These are phyloP conservation scores for Phialemoniopsis sp. DNA, from an alignment of 2,329 filamentous ascomycete genomes.

Conservation along the genomic window DNA sequence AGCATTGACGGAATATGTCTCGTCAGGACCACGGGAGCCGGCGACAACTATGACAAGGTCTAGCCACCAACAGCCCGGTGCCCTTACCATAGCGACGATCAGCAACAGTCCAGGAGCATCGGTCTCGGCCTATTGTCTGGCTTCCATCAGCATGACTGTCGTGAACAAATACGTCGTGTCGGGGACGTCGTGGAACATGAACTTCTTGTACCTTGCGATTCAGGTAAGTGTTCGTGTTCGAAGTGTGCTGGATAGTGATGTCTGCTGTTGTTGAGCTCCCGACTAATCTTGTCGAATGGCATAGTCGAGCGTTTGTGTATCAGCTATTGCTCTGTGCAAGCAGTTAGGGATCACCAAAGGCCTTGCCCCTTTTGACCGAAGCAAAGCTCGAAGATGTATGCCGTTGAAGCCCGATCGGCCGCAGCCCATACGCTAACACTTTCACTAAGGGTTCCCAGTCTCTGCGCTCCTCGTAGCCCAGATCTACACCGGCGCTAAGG, in stretches of 20 bases:
- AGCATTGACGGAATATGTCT: conserved; percentile 77
- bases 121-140: conserved; percentile 85
- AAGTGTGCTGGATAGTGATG: too few relatives aligned
- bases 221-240: conserved; percentile 67
- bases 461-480: conserved; percentile 94
- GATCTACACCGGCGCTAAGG: conserved; percentile 98
- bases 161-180: conserved; percentile 99
- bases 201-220: conserved; percentile 88
- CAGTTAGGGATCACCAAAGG: conserved; percentile 77
- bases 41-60: too few relatives aligned
- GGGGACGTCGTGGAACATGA: conserved; percentile 86
- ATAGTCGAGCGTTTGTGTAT: conserved; percentile 84
- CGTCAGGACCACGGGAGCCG: conserved; percentile 61
- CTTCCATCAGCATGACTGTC: conserved; percentile 99
- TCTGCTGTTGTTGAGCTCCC: too few relatives aligned
- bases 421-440: too few relatives aligned
- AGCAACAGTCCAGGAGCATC: conserved; percentile 76
- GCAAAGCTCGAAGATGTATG: conserved; percentile 91
- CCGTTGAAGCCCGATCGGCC: background rate
- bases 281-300: too few relatives aligned
- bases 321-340: conserved; percentile 80
- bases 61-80: too few relatives aligned
- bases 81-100: conserved; percentile 34
- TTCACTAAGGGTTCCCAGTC: conserved; percentile 98
- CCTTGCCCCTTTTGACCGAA: conserved; percentile 74